Base-by-base conservation (phyloP, 805 yeast species). In the Suhomyces kilbournensis region DNA sequence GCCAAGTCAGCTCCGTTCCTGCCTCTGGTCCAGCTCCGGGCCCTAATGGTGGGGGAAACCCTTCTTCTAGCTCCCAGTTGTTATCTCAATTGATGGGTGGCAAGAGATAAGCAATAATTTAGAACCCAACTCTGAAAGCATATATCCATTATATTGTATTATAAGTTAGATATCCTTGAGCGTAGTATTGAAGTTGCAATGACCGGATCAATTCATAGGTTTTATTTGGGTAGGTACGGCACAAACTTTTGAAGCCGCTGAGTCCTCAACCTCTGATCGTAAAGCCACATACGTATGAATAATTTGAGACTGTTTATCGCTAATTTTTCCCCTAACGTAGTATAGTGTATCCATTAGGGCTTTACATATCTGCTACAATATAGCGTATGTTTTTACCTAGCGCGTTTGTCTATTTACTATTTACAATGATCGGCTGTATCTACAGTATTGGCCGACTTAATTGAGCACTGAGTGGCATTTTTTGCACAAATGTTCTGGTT, bases 81-180 rank as follows among this genome's bases (percentile, higher is more conserved):
- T 77, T 91, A 60, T 89, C 84, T 53, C 97, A 90, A 68, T 75
- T 91, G 64, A 85, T 91, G 84, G 85, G 86, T 60, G 96, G 96
- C 26, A 88, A 86, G 65, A 81, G 74, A 60, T 74, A 60, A 58
- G n/a, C 26, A 25, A n/a, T 32, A 5, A 28, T n/a, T n/a, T 32
- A n/a, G 35, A 32, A n/a, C 42, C 15, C 15, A 7, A 38, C 42
- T 19, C 42, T 38, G 14, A 19, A 10, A 17, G 23, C 23, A 19
- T 19, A 38, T 19, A 19, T n/a, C 42, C 42, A 19, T 7, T 15
- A n/a, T 7, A 35, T 15, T 35, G 40, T 35, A 35, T 17, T 12
- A 38, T 38, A 17, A 38, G 7, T 19, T 1, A 38, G 23, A 17
- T 15, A n/a, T 35, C 12, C n/a, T 30, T 7, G 15, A 14, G 1